These are phyloP conservation scores for Herpetomonas muscarum DNA, from an alignment of 208 protist genomes.

Conservation along the genomic window DNA sequence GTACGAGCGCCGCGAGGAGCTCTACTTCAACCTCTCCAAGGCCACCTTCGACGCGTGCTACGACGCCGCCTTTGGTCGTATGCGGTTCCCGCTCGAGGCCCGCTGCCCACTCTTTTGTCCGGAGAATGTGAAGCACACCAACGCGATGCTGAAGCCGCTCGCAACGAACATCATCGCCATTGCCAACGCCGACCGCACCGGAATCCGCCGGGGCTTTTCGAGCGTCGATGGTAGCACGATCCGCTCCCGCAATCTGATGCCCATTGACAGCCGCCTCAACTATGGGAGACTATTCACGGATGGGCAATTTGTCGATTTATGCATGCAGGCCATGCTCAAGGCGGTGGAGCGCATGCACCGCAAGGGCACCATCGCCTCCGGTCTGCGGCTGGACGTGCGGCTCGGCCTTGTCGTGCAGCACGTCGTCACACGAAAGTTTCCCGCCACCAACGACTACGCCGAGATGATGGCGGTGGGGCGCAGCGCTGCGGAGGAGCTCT, in stretches of 20 bases:
- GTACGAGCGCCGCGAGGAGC: constrained; percentile 18
- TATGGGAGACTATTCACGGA: constrained; percentile 66
- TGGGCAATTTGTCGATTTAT: constrained; percentile 36
- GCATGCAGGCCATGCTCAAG: constrained; percentile 11
- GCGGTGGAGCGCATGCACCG: constrained; percentile 16
- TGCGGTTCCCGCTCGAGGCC: constrained; percentile 50
- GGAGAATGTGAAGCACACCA: constrained; percentile 12
- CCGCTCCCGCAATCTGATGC: neutral
- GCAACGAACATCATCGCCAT: constrained; percentile 36
- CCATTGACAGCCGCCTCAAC: constrained; percentile 3
- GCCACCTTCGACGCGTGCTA: constrained; percentile 41
- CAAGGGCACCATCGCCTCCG: constrained; percentile 20
- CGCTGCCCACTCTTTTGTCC: constrained; percentile 20
- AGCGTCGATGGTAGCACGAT: neutral
- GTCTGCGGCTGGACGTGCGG: constrained; percentile 23
- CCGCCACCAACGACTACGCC: constrained; percentile 16
- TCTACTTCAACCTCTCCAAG: constrained; percentile 53
- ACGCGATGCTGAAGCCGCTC: constrained; percentile 10
- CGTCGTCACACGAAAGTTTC: neutral
- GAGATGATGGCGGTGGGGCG: constrained; percentile 5
- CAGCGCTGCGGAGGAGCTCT: constrained; percentile 2
- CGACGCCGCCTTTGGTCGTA: constrained; percentile 33
- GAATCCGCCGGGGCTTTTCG: constrained; percentile 1
- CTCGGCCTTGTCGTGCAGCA: neutral
- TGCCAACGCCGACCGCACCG: constrained; percentile 23